Base-by-base conservation (phyloP, 805 yeast genomes). In the Teunomyces tritomae region DNA sequence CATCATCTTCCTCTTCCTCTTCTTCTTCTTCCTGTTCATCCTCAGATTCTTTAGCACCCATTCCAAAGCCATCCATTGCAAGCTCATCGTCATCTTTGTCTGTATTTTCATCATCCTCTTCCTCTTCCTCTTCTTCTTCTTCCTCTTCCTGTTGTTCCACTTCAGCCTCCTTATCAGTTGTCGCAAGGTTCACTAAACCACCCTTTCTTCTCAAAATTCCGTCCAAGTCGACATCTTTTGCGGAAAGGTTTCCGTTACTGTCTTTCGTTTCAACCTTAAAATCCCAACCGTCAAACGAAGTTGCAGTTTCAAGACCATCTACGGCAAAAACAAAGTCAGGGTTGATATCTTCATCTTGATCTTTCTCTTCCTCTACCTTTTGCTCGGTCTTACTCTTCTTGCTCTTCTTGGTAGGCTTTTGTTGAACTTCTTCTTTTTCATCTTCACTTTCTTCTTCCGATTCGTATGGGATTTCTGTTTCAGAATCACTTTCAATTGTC, bases 151-250 rank as follows among this genome's bases (percentile, higher is more conserved):
- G 56, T 3, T 44, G 47, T 8, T 49, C 51, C 6, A 28, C 32
- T 14, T 49, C 47, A 32, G 48, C 55, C 7, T 46, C 51, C 9
- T 33, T 44, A 13, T 69, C 73, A 11, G 74, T 67, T 40, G 77
- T 80, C 0, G 78, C 82, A 46, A 81, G 60, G 44, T 80, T 79
- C 4, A 78, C 71, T 46, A 85, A 71, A 36, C 96, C 76, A 64
- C 97, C 96, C 58, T 88, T 91, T 65, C 91, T 79, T 69, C 85
- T 83, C 56, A 92, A 87, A 46, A 92, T 92, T 10, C 83, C 83
- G 58, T 92, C 97, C 51, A 92, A 75, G 71, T 92, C 96, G 7
- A 89, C 96, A 51, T 84, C 88, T 52, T 78, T 80, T 52, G 16
- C 54, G 32, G 50, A 45, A 8, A 48, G 45, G 17, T 46, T 51